phyloP scores from a whole-genome alignment of 2,329 filamentous ascomycete genomes.

The Chaetomiaceae sp. region DNA sequence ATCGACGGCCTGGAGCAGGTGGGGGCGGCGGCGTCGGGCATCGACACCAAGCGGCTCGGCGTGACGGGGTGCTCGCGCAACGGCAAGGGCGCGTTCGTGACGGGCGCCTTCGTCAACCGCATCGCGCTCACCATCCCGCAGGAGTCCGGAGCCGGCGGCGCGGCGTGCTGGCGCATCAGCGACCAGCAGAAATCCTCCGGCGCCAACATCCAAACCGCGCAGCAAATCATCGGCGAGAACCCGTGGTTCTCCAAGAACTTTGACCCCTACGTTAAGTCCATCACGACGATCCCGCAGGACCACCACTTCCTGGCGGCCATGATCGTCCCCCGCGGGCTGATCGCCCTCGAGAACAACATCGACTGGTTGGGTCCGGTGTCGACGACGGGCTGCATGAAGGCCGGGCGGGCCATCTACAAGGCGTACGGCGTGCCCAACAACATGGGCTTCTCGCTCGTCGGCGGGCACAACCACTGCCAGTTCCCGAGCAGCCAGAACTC shows the following conservation, averaged over 20 bases:
- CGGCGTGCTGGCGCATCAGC: conserved; percentile 57
- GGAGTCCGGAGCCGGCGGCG: conserved; percentile 58
- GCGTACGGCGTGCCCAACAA: conserved; percentile 48
- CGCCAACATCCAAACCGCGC: conserved; percentile 56
- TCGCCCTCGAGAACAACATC: conserved; percentile 54
- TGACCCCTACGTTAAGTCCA: conserved; percentile 46
- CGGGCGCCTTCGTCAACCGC: conserved; percentile 53
- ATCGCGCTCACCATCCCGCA: conserved; percentile 59
- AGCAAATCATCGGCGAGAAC: conserved; percentile 56
- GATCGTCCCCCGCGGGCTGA: conserved; percentile 51
- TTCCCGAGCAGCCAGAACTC: conserved; percentile 50
- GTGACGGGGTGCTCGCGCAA: conserved; percentile 62
- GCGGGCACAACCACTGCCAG: conserved; percentile 51
- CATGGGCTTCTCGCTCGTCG: conserved; percentile 55
- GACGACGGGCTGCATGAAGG: conserved; percentile 55
- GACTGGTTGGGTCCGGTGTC: conserved; percentile 56
- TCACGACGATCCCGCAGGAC: conserved; percentile 48
- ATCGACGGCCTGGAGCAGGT: conserved; percentile 56
- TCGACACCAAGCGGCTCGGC: conserved; percentile 47
- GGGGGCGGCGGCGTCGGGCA: conserved; percentile 37
- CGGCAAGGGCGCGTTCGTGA: conserved; percentile 60
- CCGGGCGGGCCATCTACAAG: conserved; percentile 50
- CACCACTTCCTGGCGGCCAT: conserved; percentile 56
- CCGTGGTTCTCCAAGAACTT: conserved; percentile 59
- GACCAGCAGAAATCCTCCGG: conserved; percentile 47